phyloP scores from a whole-genome alignment of 257 asterid species.

The Paulownia fortunei region DNA sequence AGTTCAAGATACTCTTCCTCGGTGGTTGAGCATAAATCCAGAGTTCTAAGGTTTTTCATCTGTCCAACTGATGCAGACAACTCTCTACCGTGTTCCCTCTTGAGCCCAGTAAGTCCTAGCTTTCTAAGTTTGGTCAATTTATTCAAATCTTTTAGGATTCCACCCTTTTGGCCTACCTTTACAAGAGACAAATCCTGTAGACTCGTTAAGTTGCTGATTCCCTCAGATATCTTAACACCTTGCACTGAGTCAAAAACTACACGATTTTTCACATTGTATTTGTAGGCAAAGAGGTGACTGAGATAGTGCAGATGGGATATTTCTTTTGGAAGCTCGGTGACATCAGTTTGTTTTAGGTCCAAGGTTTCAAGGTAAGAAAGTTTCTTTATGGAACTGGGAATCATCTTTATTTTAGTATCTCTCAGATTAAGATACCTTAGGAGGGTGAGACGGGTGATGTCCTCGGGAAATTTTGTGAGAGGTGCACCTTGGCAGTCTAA shows the following conservation, averaged over 20 bases:
- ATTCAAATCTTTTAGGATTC: constrained; percentile 30
- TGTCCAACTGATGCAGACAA: constrained; percentile 35
- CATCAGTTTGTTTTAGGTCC: constrained; percentile 44
- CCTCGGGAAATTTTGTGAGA: constrained; percentile 36
- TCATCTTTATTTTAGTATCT: constrained; percentile 19
- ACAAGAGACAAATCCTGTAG: constrained; percentile 42
- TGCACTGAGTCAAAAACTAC: constrained; percentile 5
- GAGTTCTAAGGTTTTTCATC: constrained; percentile 38
- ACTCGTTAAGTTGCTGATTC: constrained; percentile 22
- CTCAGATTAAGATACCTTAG: constrained; percentile 47
- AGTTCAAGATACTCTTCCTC: constrained; percentile 31
- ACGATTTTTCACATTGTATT: background rate
- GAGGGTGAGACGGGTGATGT: constrained; percentile 38
- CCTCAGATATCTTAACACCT: constrained; percentile 35
- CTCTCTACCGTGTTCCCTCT: constrained; percentile 29
- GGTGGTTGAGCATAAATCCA: constrained; percentile 35
- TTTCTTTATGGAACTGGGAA: constrained; percentile 36
- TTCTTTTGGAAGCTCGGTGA: constrained; percentile 45
- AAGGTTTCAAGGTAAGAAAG: constrained; percentile 44
- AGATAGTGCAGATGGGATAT: constrained; percentile 43
- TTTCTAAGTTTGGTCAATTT: constrained; percentile 42
- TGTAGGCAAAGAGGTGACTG: constrained; percentile 48
- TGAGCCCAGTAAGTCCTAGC: constrained; percentile 45
- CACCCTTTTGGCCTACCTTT: constrained; percentile 27
- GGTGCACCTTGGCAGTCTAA: constrained; percentile 41